phyloP scores from a whole-genome alignment of 495 filamentous ascomycete genomes.

The Tuber aestivum region DNA sequence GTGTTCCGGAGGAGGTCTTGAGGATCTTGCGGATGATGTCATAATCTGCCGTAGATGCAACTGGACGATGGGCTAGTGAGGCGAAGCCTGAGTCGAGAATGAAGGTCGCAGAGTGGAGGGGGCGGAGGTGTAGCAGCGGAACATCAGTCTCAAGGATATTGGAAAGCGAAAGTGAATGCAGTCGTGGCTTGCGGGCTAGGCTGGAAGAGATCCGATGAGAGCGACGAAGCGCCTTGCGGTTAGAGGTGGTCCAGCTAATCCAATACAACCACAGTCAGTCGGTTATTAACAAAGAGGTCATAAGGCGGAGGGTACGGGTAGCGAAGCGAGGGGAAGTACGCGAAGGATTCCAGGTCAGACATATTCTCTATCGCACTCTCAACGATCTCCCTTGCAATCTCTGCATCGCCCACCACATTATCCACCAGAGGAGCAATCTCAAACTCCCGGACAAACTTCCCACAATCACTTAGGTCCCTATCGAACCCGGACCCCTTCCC shows the following conservation, averaged over 20 bases:
- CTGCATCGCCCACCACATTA: neutral
- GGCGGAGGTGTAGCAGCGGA: constrained; percentile 8
- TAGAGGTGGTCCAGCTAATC: neutral
- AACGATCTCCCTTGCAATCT: constrained; percentile 1
- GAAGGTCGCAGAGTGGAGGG: constrained; percentile 15
- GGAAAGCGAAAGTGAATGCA: constrained; percentile 12
- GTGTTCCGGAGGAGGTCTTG: constrained; percentile 15
- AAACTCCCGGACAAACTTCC: constrained; percentile 20
- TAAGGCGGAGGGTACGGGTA: neutral
- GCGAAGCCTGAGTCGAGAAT: constrained; percentile 15
- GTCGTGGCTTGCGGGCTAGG: constrained; percentile 12
- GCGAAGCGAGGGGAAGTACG: constrained; percentile 10
- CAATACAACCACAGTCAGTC: constrained; percentile 2
- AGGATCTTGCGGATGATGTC: constrained; percentile 24
- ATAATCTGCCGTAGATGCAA: constrained; percentile 13
- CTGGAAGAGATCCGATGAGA: constrained; percentile 10
- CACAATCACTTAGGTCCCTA: constrained; percentile 8
- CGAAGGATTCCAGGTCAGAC: constrained; percentile 16
- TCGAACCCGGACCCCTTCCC: neutral
- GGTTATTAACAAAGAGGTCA: neutral
- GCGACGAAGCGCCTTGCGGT: neutral
- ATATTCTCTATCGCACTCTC: constrained; percentile 22
- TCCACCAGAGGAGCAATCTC: neutral
- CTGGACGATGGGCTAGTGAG: constrained; percentile 15
- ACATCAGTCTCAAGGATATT: constrained; percentile 13